Conservation (phyloP, 768 basidiomycete genomes). For the Boletus rubroflammeus region DNA sequence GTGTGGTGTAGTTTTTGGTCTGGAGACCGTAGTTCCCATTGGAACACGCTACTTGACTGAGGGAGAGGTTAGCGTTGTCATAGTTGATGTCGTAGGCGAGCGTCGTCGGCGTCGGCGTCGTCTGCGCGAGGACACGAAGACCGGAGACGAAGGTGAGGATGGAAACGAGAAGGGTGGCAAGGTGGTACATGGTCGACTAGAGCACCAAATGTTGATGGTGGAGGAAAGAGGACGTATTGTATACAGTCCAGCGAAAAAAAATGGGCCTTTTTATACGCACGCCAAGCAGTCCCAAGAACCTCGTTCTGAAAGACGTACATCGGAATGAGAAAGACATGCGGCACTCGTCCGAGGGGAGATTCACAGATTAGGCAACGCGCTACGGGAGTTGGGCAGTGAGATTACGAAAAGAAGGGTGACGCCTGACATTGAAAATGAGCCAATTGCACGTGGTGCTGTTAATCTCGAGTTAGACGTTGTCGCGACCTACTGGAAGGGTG, state of each 20-base stretch:
- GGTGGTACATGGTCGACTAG: slow-evolving; percentile 25
- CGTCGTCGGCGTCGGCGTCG: too few species aligned
- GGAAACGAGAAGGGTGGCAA: slow-evolving; percentile 13
- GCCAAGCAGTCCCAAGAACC: neutral
- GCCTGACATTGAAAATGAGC: neutral
- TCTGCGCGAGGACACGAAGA: slow-evolving; percentile 22
- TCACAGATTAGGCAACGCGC: neutral
- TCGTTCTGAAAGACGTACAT: neutral
- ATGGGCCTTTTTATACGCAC: slow-evolving; percentile 18
- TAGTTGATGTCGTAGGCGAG: slow-evolving; percentile 39
- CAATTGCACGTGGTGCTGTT: neutral
- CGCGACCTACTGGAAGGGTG: neutral
- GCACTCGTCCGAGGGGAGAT: neutral
- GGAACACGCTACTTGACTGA: slow-evolving; percentile 37
- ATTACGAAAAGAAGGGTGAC: slow-evolving; percentile 1
- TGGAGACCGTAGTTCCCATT: slow-evolving; percentile 36
- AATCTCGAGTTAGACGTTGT: too few species aligned
- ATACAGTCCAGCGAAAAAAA: neutral
- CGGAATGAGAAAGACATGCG: neutral
- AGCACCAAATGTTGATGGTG: neutral
- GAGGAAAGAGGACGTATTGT: neutral
- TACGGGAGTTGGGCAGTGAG: neutral
- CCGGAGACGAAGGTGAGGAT: slow-evolving; percentile 12
- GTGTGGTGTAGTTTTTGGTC: slow-evolving; percentile 33
- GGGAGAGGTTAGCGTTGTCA: slow-evolving; percentile 28